Evolutionary conservation across 78 protist species (phyloP).

Genomic region (Thecamonas trahens): DNA sequence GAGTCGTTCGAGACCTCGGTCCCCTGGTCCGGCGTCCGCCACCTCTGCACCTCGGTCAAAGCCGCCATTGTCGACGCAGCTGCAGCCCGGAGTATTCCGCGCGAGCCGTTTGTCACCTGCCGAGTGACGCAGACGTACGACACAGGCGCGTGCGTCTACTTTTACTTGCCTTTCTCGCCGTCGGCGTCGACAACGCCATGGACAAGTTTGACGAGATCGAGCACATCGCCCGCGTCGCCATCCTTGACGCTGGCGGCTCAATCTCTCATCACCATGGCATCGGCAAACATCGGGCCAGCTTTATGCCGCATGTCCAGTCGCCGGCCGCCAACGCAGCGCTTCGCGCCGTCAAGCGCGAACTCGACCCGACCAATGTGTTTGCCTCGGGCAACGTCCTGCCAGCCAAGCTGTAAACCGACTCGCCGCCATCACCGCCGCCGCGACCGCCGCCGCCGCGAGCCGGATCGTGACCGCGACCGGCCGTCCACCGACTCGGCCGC

Average conservation of each 20-base stretch:
- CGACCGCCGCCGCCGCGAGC: no score
- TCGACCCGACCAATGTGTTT: conserved; percentile 1
- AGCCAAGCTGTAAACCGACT: no score
- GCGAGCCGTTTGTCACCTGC: conserved; percentile 21
- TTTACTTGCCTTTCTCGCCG: conserved; percentile 20
- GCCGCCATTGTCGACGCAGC: not conserved
- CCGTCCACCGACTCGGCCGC: no score
- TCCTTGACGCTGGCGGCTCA: conserved; percentile 10
- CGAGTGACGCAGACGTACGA: conserved; percentile 39
- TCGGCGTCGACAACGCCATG: conserved; percentile 5
- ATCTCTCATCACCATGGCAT: conserved; percentile 10
- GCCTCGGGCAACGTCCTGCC: not conserved
- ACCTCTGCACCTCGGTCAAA: conserved; percentile 21
- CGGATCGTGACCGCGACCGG: no score
- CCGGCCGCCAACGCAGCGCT: not conserved
- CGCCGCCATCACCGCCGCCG: no score
- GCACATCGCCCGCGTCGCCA: conserved; percentile 16
- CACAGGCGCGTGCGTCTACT: conserved; percentile 33
- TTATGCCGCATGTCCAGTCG: not conserved
- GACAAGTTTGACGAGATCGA: conserved; percentile 9
- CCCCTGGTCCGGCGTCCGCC: conserved; percentile 4
- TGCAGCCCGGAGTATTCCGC: conserved; percentile 5
- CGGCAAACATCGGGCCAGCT: not conserved
- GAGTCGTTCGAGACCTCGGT: conserved; percentile 33
- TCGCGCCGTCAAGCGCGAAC: not conserved